phyloP scores from a whole-genome alignment of 2,329 filamentous ascomycete species.

The Cercospora sp. region DNA sequence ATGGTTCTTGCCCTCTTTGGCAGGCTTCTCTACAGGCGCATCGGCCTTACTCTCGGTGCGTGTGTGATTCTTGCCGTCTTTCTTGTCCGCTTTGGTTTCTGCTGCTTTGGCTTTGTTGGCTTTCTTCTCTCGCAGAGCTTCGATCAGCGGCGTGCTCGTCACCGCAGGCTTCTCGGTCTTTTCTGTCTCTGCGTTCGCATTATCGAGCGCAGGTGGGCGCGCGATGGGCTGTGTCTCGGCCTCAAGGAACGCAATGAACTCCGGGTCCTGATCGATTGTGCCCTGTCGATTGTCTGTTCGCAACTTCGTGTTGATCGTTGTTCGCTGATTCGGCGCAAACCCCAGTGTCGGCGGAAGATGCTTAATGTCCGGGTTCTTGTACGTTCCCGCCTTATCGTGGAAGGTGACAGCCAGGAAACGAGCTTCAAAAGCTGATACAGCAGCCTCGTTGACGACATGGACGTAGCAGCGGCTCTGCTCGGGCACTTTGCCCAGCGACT shows the following conservation, averaged over 20 bases:
- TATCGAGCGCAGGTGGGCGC: slow-evolving; percentile 54
- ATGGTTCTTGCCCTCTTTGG: slow-evolving; percentile 38
- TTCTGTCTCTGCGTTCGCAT: slow-evolving; percentile 52
- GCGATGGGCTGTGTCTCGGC: slow-evolving; percentile 72
- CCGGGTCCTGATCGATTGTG: slow-evolving; percentile 93
- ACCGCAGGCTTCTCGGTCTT: slow-evolving; percentile 61
- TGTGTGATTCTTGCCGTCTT: slow-evolving; percentile 27
- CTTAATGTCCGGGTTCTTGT: slow-evolving; percentile 69
- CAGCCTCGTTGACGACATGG: slow-evolving; percentile 71
- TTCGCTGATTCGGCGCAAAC: slow-evolving; percentile 79
- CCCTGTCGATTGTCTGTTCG: slow-evolving; percentile 83
- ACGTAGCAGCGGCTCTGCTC: slow-evolving; percentile 78
- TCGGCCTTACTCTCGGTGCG: slow-evolving; percentile 42
- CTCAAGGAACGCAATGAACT: slow-evolving; percentile 92
- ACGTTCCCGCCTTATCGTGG: slow-evolving; percentile 78
- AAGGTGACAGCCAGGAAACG: slow-evolving; percentile 69
- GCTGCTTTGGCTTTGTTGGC: slow-evolving; percentile 35
- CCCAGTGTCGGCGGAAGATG: slow-evolving; percentile 74
- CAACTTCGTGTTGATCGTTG: slow-evolving; percentile 67
- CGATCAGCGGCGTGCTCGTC: slow-evolving; percentile 83
- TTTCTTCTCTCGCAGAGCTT: slow-evolving; percentile 74
- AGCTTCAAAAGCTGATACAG: slow-evolving; percentile 68
- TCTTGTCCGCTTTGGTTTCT: slow-evolving; percentile 41
- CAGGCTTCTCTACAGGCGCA: slow-evolving; percentile 37
- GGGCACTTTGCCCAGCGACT: slow-evolving; percentile 80